phyloP scores from a whole-genome alignment of 345 rosid genomes.

The Eucalyptus pauciflora region DNA sequence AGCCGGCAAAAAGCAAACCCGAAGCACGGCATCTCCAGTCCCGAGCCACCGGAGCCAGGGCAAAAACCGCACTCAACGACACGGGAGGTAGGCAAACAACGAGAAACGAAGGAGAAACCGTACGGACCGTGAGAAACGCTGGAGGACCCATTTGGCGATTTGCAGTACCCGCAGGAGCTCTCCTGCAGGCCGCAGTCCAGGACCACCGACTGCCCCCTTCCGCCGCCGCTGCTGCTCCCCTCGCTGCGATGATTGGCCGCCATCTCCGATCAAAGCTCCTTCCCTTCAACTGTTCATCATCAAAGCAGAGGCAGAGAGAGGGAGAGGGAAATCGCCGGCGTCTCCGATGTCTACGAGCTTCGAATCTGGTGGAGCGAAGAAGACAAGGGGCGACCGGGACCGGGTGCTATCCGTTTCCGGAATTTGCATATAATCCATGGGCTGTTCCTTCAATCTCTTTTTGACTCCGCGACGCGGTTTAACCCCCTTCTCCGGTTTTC shows the following conservation, averaged over 20 bases:
- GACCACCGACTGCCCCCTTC: slow-evolving; percentile 47
- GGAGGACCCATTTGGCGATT: slow-evolving; percentile 18
- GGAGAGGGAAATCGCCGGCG: neutral
- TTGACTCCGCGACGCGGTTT: too few relatives aligned
- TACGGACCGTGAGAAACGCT: slow-evolving; percentile 50
- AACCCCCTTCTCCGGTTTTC: neutral
- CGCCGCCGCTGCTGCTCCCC: slow-evolving; percentile 47
- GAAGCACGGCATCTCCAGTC: neutral
- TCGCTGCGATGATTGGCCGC: slow-evolving; percentile 33
- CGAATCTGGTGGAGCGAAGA: neutral
- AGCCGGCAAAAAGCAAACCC: neutral
- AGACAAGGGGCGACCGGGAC: neutral
- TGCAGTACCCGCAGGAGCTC: slow-evolving; percentile 75
- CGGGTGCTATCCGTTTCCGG: neutral
- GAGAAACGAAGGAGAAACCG: neutral
- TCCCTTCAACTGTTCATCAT: neutral
- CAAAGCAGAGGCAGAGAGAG: neutral
- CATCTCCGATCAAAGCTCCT: slow-evolving; percentile 5
- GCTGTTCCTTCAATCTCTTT: too few relatives aligned
- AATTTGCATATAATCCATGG: too few relatives aligned
- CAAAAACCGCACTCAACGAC: neutral
- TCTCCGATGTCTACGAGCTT: neutral
- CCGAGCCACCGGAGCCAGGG: too few relatives aligned
- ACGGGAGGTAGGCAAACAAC: neutral
- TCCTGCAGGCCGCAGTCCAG: slow-evolving; percentile 33